Evolutionary conservation across 345 rosid genomes (phyloP).

Genomic region (Euphorbia pulcherrima): DNA sequence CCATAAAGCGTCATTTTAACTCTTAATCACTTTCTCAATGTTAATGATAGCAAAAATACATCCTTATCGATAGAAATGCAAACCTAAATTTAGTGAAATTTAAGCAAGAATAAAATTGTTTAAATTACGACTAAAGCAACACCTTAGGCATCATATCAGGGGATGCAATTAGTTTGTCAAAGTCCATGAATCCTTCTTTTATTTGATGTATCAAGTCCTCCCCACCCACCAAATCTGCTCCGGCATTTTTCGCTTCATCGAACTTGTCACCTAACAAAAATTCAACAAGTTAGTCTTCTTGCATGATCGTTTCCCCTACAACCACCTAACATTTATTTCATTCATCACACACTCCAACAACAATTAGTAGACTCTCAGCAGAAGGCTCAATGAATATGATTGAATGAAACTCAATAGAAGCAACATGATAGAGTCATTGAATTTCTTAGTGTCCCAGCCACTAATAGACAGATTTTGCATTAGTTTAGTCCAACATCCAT

Average conservation of each 20-base stretch:
- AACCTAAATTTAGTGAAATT: neutral
- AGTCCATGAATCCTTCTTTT: constrained; percentile 93
- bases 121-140: constrained; percentile 19
- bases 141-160: constrained; percentile 99
- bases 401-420: neutral
- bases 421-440: neutral
- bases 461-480: neutral
- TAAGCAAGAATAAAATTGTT: neutral
- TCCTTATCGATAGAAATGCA: neutral
- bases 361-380: neutral
- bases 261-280: constrained; percentile 80
- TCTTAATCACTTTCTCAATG: neutral
- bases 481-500: neutral
- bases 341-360: no score
- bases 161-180: constrained; percentile 95
- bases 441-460: neutral
- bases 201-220: constrained; percentile 90
- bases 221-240: constrained; percentile 97
- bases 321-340: no score
- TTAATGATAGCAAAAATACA: neutral
- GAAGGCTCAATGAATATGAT: neutral
- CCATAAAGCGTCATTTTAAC: neutral
- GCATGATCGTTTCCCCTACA: no score
- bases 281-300: constrained; percentile 2
- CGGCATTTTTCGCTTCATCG: constrained; percentile 96